These are phyloP conservation scores for Neofusicoccum ribis DNA, from an alignment of 2,329 filamentous ascomycete species.

Conservation along the genomic window DNA sequence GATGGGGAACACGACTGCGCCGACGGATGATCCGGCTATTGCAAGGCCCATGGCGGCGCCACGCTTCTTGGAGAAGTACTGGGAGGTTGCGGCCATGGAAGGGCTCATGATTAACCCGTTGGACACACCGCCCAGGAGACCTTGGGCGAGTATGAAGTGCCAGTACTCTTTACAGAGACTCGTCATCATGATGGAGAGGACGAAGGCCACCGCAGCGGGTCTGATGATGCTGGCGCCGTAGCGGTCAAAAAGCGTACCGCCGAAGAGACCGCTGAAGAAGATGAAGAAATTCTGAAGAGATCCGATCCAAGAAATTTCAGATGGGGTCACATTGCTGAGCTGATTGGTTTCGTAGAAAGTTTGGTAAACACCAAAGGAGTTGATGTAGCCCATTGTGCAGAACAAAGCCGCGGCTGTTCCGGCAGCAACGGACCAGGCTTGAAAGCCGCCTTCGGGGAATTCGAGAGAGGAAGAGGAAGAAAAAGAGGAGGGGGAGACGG, in stretches of 20 bases:
- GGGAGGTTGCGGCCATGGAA: slow-evolving; percentile 37
- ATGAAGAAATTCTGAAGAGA: not conserved
- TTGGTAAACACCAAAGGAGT: slow-evolving; percentile 34
- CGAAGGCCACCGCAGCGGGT: not conserved
- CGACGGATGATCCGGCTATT: slow-evolving; percentile 42
- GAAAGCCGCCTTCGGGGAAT: too few species aligned
- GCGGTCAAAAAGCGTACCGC: not conserved
- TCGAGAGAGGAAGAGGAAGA: too few species aligned
- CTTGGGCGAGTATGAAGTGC: slow-evolving; percentile 43
- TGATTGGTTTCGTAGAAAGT: slow-evolving; percentile 34
- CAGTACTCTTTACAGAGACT: slow-evolving; percentile 30
- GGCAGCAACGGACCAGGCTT: too few species aligned
- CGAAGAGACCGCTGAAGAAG: not conserved
- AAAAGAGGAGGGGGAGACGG: too few species aligned
- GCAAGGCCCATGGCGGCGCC: slow-evolving; percentile 45
- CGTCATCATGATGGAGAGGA: slow-evolving; percentile 5
- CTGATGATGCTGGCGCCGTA: not conserved
- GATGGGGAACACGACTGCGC: slow-evolving; percentile 42
- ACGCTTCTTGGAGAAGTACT: slow-evolving; percentile 45
- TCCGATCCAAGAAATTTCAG: slow-evolving; percentile 1
- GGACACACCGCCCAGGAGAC: slow-evolving; percentile 41
- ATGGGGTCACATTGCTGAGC: not conserved
- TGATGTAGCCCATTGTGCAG: not conserved
- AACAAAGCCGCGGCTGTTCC: not conserved
- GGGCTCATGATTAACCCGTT: slow-evolving; percentile 45